A percentile compares a stretch with the other conserved stretches of the same genome.
These are phyloP conservation scores for Wickerhamiella qilinensis DNA, from an alignment of 805 yeast species.

Conservation along the genomic window DNA sequence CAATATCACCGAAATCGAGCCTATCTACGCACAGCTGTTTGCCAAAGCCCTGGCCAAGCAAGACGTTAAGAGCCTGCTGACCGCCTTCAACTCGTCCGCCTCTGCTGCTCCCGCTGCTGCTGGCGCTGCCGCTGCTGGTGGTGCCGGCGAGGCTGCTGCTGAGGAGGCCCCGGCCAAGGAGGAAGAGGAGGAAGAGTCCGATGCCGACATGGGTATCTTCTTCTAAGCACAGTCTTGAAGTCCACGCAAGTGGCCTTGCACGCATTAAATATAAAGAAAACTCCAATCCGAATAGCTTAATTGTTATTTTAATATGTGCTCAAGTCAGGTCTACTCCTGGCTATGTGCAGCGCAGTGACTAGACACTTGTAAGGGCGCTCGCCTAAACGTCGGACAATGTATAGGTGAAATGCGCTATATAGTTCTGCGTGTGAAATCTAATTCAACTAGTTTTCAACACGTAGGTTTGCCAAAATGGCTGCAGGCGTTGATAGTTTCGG, in stretches of 20 bases:
- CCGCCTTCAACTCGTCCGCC: conserved; percentile 48
- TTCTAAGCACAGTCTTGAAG: conserved; percentile 32
- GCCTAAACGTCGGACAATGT: no score
- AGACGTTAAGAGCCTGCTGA: conserved; percentile 66
- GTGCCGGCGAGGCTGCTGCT: conserved; percentile 38
- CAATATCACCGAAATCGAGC: conserved; percentile 40
- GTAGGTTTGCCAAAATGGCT: no score
- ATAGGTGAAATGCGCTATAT: no score
- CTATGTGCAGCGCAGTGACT: no score
- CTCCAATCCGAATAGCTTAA: not conserved
- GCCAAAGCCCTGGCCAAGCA: conserved; percentile 79
- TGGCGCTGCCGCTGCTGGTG: conserved; percentile 50
- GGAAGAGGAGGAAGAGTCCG: conserved; percentile 53
- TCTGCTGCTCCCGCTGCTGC: conserved; percentile 44
- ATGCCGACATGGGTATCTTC: conserved; percentile 92
- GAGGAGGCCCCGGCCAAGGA: conserved; percentile 38
- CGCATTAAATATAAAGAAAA: not conserved
- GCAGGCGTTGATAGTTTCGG: no score
- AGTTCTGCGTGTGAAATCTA: no score
- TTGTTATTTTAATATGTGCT: not conserved
- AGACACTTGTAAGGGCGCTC: no score
- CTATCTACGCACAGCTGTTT: conserved; percentile 72
- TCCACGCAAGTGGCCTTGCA: not conserved
- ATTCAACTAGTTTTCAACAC: no score
- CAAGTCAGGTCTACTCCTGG: no score